These are phyloP conservation scores for Albizia julibrissin DNA, from an alignment of 306 rosid species.

Conservation along the genomic window DNA sequence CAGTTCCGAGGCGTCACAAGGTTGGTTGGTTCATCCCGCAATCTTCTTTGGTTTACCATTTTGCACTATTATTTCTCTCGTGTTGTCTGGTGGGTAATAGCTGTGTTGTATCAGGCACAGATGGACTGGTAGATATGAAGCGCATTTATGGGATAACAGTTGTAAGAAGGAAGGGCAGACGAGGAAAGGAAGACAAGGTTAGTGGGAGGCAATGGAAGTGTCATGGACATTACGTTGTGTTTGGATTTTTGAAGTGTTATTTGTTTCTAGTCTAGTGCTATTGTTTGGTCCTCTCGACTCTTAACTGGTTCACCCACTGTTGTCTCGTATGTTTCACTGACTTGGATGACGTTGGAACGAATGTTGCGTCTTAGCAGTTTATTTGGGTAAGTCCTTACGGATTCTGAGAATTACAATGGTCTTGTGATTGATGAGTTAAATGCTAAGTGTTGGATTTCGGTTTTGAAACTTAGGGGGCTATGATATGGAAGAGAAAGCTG, in stretches of 20 bases:
- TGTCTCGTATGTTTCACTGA: conserved; percentile 34
- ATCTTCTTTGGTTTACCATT: not conserved
- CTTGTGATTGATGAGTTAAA: not conserved
- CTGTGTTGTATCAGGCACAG: conserved; percentile 58
- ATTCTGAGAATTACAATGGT: not conserved
- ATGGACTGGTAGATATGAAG: conserved; percentile 99
- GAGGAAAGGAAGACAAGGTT: conserved; percentile 99
- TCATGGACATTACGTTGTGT: conserved; percentile 4
- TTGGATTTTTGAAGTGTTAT: conserved; percentile 15
- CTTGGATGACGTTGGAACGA: conserved; percentile 48
- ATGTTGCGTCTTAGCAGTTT: conserved; percentile 58
- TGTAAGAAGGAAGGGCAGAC: conserved; percentile 99
- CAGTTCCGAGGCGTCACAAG: conserved; percentile 98
- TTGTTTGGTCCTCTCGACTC: conserved; percentile 27
- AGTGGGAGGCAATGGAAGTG: conserved; percentile 7
- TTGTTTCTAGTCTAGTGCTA: not conserved
- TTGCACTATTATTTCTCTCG: not conserved
- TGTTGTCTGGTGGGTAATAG: not conserved
- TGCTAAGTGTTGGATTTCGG: not conserved
- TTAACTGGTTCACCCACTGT: conserved; percentile 47
- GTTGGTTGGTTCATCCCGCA: conserved; percentile 34
- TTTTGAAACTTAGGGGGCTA: conserved; percentile 74
- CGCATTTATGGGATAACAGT: conserved; percentile 98
- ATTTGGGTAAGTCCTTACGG: conserved; percentile 61
- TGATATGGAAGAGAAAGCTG: conserved; percentile 99